Conservation (phyloP, 345 rosid genomes). For the Eucalyptus brandiana region DNA sequence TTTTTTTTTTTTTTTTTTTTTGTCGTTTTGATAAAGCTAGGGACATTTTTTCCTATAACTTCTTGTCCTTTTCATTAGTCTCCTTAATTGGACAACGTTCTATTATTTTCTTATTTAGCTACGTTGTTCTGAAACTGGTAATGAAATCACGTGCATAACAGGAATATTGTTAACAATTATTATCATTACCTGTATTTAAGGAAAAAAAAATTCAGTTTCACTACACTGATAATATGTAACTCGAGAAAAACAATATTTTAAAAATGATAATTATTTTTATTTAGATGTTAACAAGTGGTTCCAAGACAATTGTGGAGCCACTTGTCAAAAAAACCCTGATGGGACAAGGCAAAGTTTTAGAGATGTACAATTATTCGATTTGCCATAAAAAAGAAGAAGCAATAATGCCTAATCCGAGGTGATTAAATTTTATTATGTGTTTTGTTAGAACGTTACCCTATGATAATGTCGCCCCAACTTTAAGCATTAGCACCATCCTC, state of each 20-base stretch:
- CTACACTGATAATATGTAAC: background rate
- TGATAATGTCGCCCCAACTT: background rate
- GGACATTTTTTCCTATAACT: too few relatives aligned
- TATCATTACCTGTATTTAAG: too few relatives aligned
- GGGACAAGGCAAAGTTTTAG: background rate
- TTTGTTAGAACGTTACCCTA: too few relatives aligned
- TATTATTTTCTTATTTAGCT: background rate
- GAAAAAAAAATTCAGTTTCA: background rate
- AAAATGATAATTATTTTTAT: background rate
- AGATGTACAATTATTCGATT: background rate
- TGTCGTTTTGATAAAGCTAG: too few relatives aligned
- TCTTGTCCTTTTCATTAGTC: background rate
- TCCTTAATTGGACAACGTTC: background rate
- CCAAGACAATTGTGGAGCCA: background rate
- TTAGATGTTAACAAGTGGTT: background rate
- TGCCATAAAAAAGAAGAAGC: background rate
- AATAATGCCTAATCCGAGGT: background rate
- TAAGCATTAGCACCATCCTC: background rate
- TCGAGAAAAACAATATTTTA: too few relatives aligned
- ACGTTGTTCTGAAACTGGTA: background rate
- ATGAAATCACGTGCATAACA: background rate
- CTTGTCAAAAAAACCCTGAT: background rate
- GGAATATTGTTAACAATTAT: background rate
- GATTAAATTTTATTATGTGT: background rate
- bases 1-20: too few relatives aligned